Percentiles rank a stretch among this genome's conserved stretches.
These are phyloP conservation scores for Colletotrichum coccodes DNA, from an alignment of 2,329 filamentous ascomycete species.

Conservation along the genomic window DNA sequence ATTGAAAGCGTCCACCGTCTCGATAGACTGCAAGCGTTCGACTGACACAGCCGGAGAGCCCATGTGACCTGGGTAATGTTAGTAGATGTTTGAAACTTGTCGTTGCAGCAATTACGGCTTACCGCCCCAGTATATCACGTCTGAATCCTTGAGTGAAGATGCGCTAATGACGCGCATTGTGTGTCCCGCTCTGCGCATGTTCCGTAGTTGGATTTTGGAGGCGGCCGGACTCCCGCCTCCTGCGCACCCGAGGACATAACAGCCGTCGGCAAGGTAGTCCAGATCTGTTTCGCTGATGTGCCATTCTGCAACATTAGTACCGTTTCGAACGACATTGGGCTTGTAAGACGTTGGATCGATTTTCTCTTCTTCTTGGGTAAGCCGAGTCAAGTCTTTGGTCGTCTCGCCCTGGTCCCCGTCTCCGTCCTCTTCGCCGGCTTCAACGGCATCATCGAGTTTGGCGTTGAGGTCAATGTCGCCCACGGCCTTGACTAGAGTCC, in stretches of 20 bases:
- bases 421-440: constrained; percentile 55
- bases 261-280: constrained; percentile 55
- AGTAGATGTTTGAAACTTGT: not conserved
- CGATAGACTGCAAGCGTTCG: constrained; percentile 52
- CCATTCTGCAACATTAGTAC: constrained; percentile 46
- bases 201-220: constrained; percentile 47
- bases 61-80: constrained; percentile 38
- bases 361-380: constrained; percentile 56
- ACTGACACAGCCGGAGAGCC: constrained; percentile 54
- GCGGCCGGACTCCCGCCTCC: constrained; percentile 51
- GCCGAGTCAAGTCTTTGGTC: constrained; percentile 45
- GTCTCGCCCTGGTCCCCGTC: constrained; percentile 51
- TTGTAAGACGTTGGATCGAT: constrained; percentile 40
- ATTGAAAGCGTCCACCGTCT: constrained; percentile 48
- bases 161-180: constrained; percentile 50
- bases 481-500: constrained; percentile 49
- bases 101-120: not conserved
- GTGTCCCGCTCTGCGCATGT: constrained; percentile 52
- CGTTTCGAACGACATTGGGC: constrained; percentile 4
- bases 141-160: constrained; percentile 52
- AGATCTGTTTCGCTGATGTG: constrained; percentile 56
- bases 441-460: constrained; percentile 40
- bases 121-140: constrained; percentile 55
- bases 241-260: constrained; percentile 58
- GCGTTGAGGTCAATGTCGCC: constrained; percentile 53